Base-by-base conservation (phyloP, 768 basidiomycete genomes). In the Psilocybe cyanescens region DNA sequence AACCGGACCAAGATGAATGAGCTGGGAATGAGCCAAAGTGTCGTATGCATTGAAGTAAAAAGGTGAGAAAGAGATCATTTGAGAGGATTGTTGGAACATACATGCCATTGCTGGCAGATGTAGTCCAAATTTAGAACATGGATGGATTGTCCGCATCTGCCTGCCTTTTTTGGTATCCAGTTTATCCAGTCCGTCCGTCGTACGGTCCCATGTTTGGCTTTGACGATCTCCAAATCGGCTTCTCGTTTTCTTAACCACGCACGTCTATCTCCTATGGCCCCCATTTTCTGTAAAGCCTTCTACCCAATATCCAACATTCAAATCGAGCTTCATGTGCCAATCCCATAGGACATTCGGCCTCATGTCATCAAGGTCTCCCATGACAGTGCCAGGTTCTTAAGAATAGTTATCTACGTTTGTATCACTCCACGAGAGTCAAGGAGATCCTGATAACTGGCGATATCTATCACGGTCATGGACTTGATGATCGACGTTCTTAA, bases 31-130 rank as follows among this genome's bases (percentile, higher is more conserved):
- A 33, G 31, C 51, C 51, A 53, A 39, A 41, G 29, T 28, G 14
- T 63, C 48, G 58, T 55, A 64, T 64, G 63, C 58, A 60, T 64
- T 64, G 63, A 64, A 64, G 46, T 57, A 45, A 41, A 59, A 31
- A 60, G 39, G 55, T 57, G 55, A 57, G 55, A 55, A 64, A 46
- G 59, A 52, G 55, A 56, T 41, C 37, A 59, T 56, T 49, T 49
- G 17, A 56, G 35, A 52, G 28, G 51, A 60, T 55, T 60, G 55
- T 61, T 55, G 33, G 49, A 52, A 59, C 63, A 64, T 60, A 56
- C 63, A 64, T 64, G 56, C 63, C 58, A 57, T 47, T 64, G 47
- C 47, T 61, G 60, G 60, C 60, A 56, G 59, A 47, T 60, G 44
- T 16, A 31, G 44, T 37, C 19, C 52, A 54, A 47, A 55, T 60